Base-by-base conservation (phyloP, 176 grass and related monocot species). In the Echinochloa phyllopogon region DNA sequence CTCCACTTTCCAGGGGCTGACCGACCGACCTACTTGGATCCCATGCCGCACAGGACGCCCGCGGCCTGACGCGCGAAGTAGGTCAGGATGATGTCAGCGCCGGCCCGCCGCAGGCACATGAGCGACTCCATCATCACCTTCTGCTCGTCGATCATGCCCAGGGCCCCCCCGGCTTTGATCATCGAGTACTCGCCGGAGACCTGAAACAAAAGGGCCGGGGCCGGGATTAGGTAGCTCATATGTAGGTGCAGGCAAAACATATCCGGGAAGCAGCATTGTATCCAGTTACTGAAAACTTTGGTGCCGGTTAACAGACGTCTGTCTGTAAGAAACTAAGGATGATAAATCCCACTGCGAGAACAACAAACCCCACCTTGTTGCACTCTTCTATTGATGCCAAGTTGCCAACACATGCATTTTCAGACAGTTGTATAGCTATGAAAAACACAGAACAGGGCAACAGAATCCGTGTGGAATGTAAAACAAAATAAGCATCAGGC, bases 71-170 rank as follows among this genome's bases (percentile, higher is more conserved):
- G 96, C 15, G 96, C 96, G 49, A 92, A 99, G 78, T 99, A 99
- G 10, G 96, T 87, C 41, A 99, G 89, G 74, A 99, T 99, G 75
- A 99, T 76, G 80, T 99, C 91, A 2, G 96, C 91, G 61, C 96
- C 96, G 8, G 96, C 93, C 12, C 96, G 89, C 38, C 85, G 64
- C 10, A 99, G 84, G 85, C 93, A 96, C 88, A 92, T 86, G 85
- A 99, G 87, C 17, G 96, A 99, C 78, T 99, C 96, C 96, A 96
- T 94, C 93, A 99, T 99, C 74, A 96, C 93, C 83, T 95, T 99
- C 91, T 99, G 93, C 64, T 94, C 93, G 77, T 96, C 93, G 42
- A 99, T 82, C 96, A 94, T 96, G 83, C 92, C 90, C 45, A 92
- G 85, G 3, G 89, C 84, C 6, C 85, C 96, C 17, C 74, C 91